Evolutionary conservation across 805 yeast species (phyloP), one percentile per base, ranked within the genome.

Genomic region (Candida tibetensis): DNA sequence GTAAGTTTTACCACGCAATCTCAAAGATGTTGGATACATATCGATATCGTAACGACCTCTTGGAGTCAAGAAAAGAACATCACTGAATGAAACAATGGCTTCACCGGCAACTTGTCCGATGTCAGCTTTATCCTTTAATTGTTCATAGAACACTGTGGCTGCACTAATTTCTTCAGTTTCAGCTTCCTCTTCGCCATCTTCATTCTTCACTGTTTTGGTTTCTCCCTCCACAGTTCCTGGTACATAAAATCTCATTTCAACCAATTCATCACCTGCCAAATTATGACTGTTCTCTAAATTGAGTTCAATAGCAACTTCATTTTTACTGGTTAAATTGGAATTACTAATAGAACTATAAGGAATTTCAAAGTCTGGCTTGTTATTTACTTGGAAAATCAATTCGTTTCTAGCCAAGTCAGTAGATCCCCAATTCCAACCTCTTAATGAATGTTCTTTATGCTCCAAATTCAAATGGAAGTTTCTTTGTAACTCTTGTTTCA

Each of bases 351-450:
- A 79, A 7, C 74, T 53, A 58, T 89, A 93, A 2, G 98, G 96
- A 30, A 93, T 66, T 64, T 93, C 99, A 60, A 91, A 91, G 9
- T 83, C 78, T 3, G 99, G 98, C 53, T 85, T 82, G 49, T 88
- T 88, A 55, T 85, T 85, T 16, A 90, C 81, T 41, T 81, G 79
- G 64, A 93, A 90, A 19, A 87, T 78, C 60, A 93, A 70, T 61
- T 93, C 99, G 51, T 88, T 86, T 60, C 96, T 78, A 15, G 95
- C 96, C 57, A 93, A 77, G 58, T 90, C 96, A 12, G 91, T 74
- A 47, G 83, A 81, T 38, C 99, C 99, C 99, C 99, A 93, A 64
- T 93, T 93, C 99, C 99, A 93, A 22, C 99, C 99, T 66, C 96
- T 79, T 47, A 93, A 69, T 4, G 96, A 85, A 63, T 93, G 99